Evolutionary conservation across 306 rosid species (phyloP), one percentile per base, ranked within the genome.

Genomic region (Chamaecrista fasciculata): DNA sequence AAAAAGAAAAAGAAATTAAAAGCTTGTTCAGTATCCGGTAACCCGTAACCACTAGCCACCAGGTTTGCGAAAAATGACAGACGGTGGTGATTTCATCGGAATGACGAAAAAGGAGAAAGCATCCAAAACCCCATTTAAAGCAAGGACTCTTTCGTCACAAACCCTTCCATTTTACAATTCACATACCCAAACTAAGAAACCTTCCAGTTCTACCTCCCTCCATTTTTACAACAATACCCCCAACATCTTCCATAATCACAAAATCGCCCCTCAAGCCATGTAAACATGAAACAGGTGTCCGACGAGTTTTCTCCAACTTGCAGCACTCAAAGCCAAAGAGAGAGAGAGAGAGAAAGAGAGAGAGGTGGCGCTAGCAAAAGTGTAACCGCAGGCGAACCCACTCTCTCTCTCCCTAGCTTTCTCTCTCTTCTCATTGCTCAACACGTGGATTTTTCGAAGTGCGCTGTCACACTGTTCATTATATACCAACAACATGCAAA

Each of bases 381-480:
- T 40, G 25, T 59, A 9, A 9, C 14, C 46, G 20, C 65, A 33
- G 46, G 9, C 26, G 44, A 18, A 9, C 19, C 52, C 20, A 39
- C n/a, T 24, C 29, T 9, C 25, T 44, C 40, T 47, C 21, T 43
- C 63, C 31, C 43, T 29, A n/a, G n/a, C n/a, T n/a, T n/a, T n/a
- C n/a, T 47, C 21, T 43, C 63, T 57, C 43, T 29, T 57, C 43
- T 21, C 25, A 15, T 15, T 47, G 24, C 9, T 55, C 5, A 36
- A 12, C 79, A 79, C 76, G 83, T 74, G 83, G 19, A 62, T 10
- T 18, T 28, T 39, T 39, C 5, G 21, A 33, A 68, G 60, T 55
- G 69, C 50, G 58, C 68, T 73, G 51, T 72, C 67, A 73, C 66
- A 16, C 40, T 66, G 31, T 59, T 59, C 60, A 55, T 42, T 51